Percentiles rank a stretch among this genome's conserved stretches.
These are phyloP conservation scores for Drosera spatulata DNA, from an alignment of 179 eudicot species.

Conservation along the genomic window DNA sequence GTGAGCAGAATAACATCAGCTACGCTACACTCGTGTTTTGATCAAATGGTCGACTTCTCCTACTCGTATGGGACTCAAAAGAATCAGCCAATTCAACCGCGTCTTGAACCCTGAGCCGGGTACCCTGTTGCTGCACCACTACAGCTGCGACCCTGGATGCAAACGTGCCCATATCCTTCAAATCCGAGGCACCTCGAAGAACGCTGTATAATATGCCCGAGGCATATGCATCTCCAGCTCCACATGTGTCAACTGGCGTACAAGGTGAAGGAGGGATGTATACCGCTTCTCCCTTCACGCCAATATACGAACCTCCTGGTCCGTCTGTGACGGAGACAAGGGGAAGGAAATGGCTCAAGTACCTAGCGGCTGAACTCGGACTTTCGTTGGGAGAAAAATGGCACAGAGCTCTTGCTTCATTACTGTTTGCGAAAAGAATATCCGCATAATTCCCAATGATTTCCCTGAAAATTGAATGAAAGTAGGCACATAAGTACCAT, in stretches of 20 bases:
- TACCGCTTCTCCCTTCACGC: conserved; percentile 80
- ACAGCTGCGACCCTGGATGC: conserved; percentile 90
- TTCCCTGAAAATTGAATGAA: conserved; percentile 43
- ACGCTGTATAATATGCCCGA: conserved; percentile 76
- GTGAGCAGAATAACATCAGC: neutral
- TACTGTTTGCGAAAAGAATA: conserved; percentile 73
- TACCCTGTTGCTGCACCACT: conserved; percentile 97
- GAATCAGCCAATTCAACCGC: conserved; percentile 67
- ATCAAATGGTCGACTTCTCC: conserved; percentile 29
- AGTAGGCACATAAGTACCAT: neutral
- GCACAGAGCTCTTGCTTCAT: conserved; percentile 89
- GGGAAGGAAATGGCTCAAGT: conserved; percentile 90
- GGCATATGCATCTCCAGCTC: conserved; percentile 97
- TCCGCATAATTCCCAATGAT: conserved; percentile 79
- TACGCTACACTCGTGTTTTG: conserved; percentile 8
- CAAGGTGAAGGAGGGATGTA: conserved; percentile 91
- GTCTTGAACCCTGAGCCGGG: conserved; percentile 75
- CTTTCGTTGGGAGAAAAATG: conserved; percentile 65
- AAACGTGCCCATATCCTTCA: conserved; percentile 62
- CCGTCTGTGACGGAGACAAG: conserved; percentile 93
- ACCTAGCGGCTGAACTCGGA: conserved; percentile 63
- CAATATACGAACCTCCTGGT: conserved; percentile 76
- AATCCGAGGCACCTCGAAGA: conserved; percentile 61
- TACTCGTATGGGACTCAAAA: conserved; percentile 24
- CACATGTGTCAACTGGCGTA: conserved; percentile 84